Base-by-base conservation (phyloP, 805 yeast species). In the Maudiozyma saulgeensis region DNA sequence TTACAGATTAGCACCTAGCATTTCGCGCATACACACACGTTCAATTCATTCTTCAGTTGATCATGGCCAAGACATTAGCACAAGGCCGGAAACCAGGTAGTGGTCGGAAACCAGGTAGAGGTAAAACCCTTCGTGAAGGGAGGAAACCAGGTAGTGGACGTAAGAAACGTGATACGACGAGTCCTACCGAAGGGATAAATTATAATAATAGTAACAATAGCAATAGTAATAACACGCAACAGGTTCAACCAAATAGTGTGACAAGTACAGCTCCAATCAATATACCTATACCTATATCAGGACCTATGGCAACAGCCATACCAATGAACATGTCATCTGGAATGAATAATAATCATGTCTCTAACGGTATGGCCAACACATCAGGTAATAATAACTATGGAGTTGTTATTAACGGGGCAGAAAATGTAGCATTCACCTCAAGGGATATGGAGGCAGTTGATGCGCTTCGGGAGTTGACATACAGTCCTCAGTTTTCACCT, bases 31-130 rank as follows among this genome's bases (percentile, higher is more conserved):
- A 32, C 35, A 32, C 9, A 13, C 15, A 35, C 18, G 15, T 35
- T 35, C 18, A 35, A 35, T 35, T 21, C 23, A 28, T 28, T 28
- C 32, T 28, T 28, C 6, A 35, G 18, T 35, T n/a, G 38, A 35
- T 16, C 38, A 63, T 64, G 68, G 68, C 68, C 18, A 64, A 64
- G 54, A 64, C 67, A 28, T 55, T 64, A 47, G 66, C 66, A 19
- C 64, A 63, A 49, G 68, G 68, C 9, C 57, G 68, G 44, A 64
- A 63, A 43, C 68, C 68, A 6, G 68, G 68, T 1, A 60, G 66
- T 50, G 68, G 68, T 6, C 58, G 68, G 46, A 64, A 62, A 44
- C 68, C 68, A 1, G 68, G 68, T 18, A 63, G 61, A 43, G 67
- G 61, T 12, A 64, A 64, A 53, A 64, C 68, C 16, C 45, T 64